These are phyloP conservation scores for Penicillium janthinellum DNA, from an alignment of 2,329 filamentous ascomycete species.

Conservation along the genomic window DNA sequence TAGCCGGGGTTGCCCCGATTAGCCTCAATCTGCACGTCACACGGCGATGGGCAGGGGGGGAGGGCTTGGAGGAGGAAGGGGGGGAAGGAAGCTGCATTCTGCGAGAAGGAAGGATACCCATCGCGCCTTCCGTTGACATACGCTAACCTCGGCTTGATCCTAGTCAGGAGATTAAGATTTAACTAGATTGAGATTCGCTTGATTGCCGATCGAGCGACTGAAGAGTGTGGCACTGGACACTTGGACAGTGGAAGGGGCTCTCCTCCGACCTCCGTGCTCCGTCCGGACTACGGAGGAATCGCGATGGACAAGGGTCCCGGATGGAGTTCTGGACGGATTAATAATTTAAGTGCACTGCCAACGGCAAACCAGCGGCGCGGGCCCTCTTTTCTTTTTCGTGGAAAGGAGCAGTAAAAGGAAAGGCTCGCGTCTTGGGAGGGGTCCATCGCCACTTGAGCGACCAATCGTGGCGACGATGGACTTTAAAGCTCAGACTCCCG, in stretches of 20 bases:
- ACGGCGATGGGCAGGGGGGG: background rate
- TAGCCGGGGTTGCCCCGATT: conserved; percentile 2
- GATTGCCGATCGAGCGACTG: background rate
- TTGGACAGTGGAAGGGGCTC: background rate
- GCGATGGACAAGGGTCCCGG: background rate
- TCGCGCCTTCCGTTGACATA: background rate
- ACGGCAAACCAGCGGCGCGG: background rate
- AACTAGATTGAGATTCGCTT: no score
- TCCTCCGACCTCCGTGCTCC: background rate
- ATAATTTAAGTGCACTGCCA: background rate
- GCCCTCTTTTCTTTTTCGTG: conserved; percentile 13
- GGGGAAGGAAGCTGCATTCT: conserved; percentile 5
- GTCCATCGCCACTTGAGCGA: background rate
- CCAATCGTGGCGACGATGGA: conserved; percentile 10
- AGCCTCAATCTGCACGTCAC: conserved; percentile 3
- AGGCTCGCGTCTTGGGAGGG: conserved; percentile 26
- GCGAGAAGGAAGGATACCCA: conserved; percentile 1
- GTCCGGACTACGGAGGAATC: background rate
- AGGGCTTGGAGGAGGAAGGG: no score
- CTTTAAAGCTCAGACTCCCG: conserved; percentile 14
- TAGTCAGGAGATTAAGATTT: background rate
- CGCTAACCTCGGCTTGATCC: conserved; percentile 1
- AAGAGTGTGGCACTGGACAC: background rate
- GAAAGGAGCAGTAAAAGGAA: conserved; percentile 23
- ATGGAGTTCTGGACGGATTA: background rate